Conservation (phyloP, 441 rosid genomes). For the Erodium moschatum region DNA sequence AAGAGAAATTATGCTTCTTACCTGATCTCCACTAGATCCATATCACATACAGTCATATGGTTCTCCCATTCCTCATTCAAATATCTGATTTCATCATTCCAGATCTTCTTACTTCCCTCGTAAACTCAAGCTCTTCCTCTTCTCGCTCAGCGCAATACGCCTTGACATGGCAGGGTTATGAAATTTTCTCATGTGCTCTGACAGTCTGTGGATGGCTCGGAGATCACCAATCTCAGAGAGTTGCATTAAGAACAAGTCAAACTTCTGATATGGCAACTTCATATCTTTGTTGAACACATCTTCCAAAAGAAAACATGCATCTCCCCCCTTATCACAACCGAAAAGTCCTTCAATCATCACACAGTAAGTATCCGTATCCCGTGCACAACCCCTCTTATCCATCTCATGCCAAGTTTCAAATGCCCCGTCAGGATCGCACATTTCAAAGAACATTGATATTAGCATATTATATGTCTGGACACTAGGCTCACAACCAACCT, state of each 20-base stretch:
- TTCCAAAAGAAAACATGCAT: slow-evolving; percentile 64
- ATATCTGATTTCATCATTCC: not conserved
- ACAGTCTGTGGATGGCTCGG: slow-evolving; percentile 59
- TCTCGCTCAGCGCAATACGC: slow-evolving; percentile 58
- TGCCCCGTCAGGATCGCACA: slow-evolving; percentile 64
- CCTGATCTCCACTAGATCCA: not conserved
- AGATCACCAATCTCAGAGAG: slow-evolving; percentile 63
- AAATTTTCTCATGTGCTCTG: slow-evolving; percentile 75
- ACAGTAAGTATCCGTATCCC: slow-evolving; percentile 61
- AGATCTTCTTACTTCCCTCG: slow-evolving; percentile 38
- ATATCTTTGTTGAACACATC: slow-evolving; percentile 54
- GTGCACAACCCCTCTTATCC: slow-evolving; percentile 50
- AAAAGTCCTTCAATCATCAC: slow-evolving; percentile 87
- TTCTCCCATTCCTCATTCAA: not conserved
- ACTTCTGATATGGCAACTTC: slow-evolving; percentile 64
- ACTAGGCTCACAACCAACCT: slow-evolving; percentile 62
- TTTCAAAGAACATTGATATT: slow-evolving; percentile 59
- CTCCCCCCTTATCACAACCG: slow-evolving; percentile 48
- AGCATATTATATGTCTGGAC: slow-evolving; percentile 81
- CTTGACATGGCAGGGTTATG: slow-evolving; percentile 81
- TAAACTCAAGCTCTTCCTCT: slow-evolving; percentile 53
- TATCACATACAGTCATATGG: not conserved
- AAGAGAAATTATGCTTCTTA: not conserved
- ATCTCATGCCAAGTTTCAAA: slow-evolving; percentile 74
- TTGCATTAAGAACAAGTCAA: slow-evolving; percentile 68